Conservation (phyloP, 2,329 filamentous ascomycete species). For the Cladosporium sp. region DNA sequence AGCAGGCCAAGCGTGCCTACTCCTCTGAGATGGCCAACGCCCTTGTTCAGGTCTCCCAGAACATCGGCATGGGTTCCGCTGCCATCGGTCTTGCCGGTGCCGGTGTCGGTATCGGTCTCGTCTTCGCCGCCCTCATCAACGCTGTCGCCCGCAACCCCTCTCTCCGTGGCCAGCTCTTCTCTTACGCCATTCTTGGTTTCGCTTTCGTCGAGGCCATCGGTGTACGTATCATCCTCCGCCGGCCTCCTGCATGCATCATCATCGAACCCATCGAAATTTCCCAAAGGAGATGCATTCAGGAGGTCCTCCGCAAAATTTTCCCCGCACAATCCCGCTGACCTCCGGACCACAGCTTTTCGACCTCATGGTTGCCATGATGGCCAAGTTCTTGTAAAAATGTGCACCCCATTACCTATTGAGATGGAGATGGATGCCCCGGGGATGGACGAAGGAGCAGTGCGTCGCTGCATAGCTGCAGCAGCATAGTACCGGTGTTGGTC, state of each 20-base stretch:
- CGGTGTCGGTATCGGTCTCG: constrained; percentile 91
- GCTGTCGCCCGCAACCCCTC: constrained; percentile 90
- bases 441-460: constrained; percentile 10
- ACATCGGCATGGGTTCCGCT: constrained; percentile 84
- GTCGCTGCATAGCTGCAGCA: constrained; percentile 13
- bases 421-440: constrained; percentile 18
- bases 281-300: constrained; percentile 12
- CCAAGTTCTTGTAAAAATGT: constrained; percentile 57
- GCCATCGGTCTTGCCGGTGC: constrained; percentile 91
- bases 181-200: constrained; percentile 93
- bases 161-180: constrained; percentile 93
- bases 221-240: constrained; percentile 36
- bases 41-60: constrained; percentile 88
- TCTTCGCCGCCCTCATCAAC: constrained; percentile 84
- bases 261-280: not conserved
- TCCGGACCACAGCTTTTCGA: constrained; percentile 63
- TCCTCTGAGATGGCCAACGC: constrained; percentile 85
- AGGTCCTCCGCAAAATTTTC: constrained; percentile 16
- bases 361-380: constrained; percentile 90
- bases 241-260: constrained; percentile 2
- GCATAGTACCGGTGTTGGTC: constrained; percentile 17
- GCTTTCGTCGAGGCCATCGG: constrained; percentile 91
- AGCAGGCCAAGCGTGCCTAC: constrained; percentile 71
- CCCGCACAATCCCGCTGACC: constrained; percentile 5
- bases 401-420: constrained; percentile 19